A percentile compares a stretch with the other conserved stretches of the same genome.
Evolutionary conservation across 345 rosid genomes (phyloP).

Genomic region (Gynandropsis gynandra): DNA sequence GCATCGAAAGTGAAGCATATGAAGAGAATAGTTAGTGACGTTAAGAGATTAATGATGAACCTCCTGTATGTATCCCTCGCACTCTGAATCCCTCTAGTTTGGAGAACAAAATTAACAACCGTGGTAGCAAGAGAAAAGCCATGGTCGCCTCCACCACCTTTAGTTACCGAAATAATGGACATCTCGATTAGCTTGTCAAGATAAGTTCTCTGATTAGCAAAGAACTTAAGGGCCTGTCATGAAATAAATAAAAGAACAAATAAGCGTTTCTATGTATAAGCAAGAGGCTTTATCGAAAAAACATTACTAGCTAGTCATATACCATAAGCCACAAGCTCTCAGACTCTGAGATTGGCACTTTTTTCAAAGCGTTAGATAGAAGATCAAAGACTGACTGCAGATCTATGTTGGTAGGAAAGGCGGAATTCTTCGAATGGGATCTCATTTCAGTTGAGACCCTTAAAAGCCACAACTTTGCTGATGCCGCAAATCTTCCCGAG

Average conservation of each 20-base stretch:
- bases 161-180: constrained; percentile 46
- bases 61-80: constrained; percentile 64
- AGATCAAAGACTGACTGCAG: constrained; percentile 43
- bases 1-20: constrained; percentile 3
- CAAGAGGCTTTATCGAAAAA: neutral
- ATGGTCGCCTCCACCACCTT: constrained; percentile 45
- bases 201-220: constrained; percentile 40
- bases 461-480: constrained; percentile 51
- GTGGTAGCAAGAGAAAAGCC: constrained; percentile 66
- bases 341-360: constrained; percentile 47
- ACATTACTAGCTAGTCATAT: constrained; percentile 19
- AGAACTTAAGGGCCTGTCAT: constrained; percentile 63
- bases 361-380: constrained; percentile 38
- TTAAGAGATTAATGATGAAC: constrained; percentile 32
- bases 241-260: constrained; percentile 8
- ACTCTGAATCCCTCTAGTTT: constrained; percentile 48
- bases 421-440: constrained; percentile 29
- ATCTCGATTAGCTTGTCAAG: constrained; percentile 64
- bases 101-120: constrained; percentile 48
- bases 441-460: constrained; percentile 54
- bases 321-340: constrained; percentile 84
- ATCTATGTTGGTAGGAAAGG: constrained; percentile 40
- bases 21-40: neutral
- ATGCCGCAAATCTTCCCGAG: constrained; percentile 42
- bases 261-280: neutral